These are phyloP conservation scores for Xylaria cubensis DNA, from an alignment of 495 filamentous ascomycete genomes.

Conservation along the genomic window DNA sequence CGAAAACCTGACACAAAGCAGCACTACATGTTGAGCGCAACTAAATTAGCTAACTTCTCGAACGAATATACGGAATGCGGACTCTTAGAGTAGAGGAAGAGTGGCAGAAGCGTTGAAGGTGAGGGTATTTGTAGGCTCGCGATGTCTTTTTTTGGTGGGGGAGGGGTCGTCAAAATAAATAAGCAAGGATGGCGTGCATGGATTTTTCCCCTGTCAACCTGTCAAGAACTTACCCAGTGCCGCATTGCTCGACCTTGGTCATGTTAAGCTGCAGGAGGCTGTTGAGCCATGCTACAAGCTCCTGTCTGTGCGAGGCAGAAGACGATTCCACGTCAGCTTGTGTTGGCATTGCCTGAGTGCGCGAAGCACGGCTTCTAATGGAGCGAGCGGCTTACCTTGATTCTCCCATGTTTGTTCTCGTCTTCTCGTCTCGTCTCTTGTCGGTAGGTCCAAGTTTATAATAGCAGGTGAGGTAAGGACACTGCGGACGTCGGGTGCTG, in stretches of 20 bases:
- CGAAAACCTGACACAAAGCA: constrained; percentile 94
- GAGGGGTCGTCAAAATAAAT: constrained; percentile 40
- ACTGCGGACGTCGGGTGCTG: background rate
- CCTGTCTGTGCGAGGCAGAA: constrained; percentile 71
- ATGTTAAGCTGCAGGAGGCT: constrained; percentile 96
- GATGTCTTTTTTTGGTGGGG: constrained; percentile 37
- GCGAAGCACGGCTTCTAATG: background rate
- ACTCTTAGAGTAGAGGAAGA: background rate
- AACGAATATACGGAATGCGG: background rate
- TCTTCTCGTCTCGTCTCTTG: background rate
- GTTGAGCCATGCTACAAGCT: constrained; percentile 96
- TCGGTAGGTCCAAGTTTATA: background rate
- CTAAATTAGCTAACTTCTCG: constrained; percentile 22
- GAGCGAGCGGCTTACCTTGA: constrained; percentile 22
- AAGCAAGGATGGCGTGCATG: constrained; percentile 28
- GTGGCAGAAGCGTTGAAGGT: background rate
- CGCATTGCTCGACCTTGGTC: constrained; percentile 98
- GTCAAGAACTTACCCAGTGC: constrained; percentile 79
- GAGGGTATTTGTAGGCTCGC: background rate
- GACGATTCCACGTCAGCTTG: background rate
- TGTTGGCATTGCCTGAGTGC: background rate
- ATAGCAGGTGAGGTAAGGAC: background rate
- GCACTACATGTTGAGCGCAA: constrained; percentile 63
- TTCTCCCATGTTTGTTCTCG: constrained; percentile 26
- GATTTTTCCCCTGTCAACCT: background rate